These are phyloP conservation scores for Saccharum hybrid DNA, from an alignment of 202 grass and related monocot genomes.

Conservation along the genomic window DNA sequence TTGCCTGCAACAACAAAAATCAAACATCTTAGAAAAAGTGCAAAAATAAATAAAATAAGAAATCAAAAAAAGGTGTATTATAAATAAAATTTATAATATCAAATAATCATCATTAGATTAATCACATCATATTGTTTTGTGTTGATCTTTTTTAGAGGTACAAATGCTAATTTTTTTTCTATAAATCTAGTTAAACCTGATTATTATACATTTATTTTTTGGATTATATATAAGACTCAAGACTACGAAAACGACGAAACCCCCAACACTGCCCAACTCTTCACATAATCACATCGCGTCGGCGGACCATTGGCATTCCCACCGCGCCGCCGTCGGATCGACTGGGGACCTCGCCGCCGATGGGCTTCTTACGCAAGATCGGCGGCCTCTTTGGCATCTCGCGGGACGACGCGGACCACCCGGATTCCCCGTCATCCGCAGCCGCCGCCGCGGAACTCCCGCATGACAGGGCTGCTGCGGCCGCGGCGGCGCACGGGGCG, in stretches of 20 bases:
- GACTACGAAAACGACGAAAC: background rate
- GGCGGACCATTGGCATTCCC: constrained; percentile 49
- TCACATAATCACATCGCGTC: constrained; percentile 10
- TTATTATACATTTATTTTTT: too few species aligned
- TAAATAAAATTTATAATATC: too few species aligned
- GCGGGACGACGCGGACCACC: constrained; percentile 62
- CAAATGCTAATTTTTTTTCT: too few species aligned
- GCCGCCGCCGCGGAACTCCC: constrained; percentile 43
- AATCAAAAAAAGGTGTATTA: too few species aligned
- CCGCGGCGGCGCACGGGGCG: constrained; percentile 21
- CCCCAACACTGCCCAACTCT: background rate
- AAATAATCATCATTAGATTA: too few species aligned
- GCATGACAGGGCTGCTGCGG: constrained; percentile 40
- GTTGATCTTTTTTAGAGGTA: too few species aligned
- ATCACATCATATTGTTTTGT: too few species aligned
- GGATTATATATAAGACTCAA: background rate
- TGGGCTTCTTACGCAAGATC: constrained; percentile 66
- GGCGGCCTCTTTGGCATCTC: constrained; percentile 61
- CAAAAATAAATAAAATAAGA: too few species aligned
- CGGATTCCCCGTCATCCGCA: constrained; percentile 28
- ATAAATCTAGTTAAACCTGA: too few species aligned
- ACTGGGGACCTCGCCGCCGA: constrained; percentile 40
- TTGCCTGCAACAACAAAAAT: too few species aligned
- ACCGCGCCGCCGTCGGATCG: constrained; percentile 45
- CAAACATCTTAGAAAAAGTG: too few species aligned